phyloP scores from a whole-genome alignment of 2,329 filamentous ascomycete genomes.

The Claviceps maximensis region DNA sequence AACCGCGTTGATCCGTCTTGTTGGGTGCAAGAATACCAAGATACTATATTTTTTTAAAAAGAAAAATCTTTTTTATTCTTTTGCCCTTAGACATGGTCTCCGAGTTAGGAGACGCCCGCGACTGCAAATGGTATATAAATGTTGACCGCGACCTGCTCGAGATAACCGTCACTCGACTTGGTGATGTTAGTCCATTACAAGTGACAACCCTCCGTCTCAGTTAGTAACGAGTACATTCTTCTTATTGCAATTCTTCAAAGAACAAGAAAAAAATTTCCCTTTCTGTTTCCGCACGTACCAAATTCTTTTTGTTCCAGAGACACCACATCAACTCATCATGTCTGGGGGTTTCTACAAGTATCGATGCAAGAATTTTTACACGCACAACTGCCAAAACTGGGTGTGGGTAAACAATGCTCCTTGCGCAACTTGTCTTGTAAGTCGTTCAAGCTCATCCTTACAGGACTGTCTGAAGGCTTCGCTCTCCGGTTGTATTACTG shows the following conservation, averaged over 20 bases:
- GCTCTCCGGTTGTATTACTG: not conserved
- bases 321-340: conserved; percentile 12
- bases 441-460: conserved; percentile 10
- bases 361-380: conserved; percentile 41
- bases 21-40: conserved; percentile 4
- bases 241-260: not conserved
- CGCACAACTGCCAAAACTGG: conserved; percentile 39
- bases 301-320: not conserved
- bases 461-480: not conserved
- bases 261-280: not conserved
- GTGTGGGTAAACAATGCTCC: conserved; percentile 38
- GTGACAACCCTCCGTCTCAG: no score
- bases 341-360: conserved; percentile 36
- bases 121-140: not conserved
- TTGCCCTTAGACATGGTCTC: not conserved
- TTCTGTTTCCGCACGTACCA: not conserved
- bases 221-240: not conserved
- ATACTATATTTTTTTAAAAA: not conserved
- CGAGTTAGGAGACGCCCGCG: not conserved
- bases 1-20: not conserved
- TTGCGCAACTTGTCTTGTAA: conserved; percentile 37
- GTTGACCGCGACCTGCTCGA: not conserved
- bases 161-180: not conserved
- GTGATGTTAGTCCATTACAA: not conserved
- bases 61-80: not conserved